Percentiles rank a stretch among this genome's conserved stretches.
These are phyloP conservation scores for Protea cynaroides DNA, from an alignment of 164 flowering plant genomes.

Conservation along the genomic window DNA sequence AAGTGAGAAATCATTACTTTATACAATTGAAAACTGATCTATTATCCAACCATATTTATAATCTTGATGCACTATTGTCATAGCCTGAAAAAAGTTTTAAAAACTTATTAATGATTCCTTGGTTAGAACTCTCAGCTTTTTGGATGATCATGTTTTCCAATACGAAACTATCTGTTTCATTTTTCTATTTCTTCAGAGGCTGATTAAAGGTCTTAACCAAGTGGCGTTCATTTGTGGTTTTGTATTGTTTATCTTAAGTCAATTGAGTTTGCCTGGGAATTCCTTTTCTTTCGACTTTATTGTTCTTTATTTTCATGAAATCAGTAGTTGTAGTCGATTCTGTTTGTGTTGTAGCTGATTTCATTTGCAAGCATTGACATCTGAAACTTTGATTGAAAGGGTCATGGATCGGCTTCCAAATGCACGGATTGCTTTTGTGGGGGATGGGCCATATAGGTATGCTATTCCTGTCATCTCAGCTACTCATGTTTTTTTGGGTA, in stretches of 20 bases:
- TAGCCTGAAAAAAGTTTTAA: too few species aligned
- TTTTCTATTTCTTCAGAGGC: too few species aligned
- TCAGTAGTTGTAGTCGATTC: not conserved
- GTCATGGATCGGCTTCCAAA: constrained; percentile 88
- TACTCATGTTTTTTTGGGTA: too few species aligned
- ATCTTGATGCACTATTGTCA: too few species aligned
- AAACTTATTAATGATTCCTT: too few species aligned
- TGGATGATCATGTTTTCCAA: not conserved
- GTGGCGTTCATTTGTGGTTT: not conserved
- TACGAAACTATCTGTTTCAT: too few species aligned
- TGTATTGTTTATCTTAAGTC: not conserved
- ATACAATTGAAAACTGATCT: not conserved
- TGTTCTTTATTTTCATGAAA: too few species aligned
- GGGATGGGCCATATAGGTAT: constrained; percentile 98
- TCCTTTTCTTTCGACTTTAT: not conserved
- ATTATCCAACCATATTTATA: not conserved
- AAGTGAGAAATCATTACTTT: not conserved
- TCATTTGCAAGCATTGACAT: constrained; percentile 13
- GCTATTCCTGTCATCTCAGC: constrained; percentile 2
- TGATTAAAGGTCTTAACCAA: too few species aligned
- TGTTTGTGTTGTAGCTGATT: not conserved
- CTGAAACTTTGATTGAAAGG: constrained; percentile 34
- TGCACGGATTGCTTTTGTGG: constrained; percentile 88
- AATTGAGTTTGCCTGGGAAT: not conserved
- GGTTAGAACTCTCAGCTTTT: too few species aligned